These are phyloP conservation scores for Penicillium antarcticum DNA, from an alignment of 495 filamentous ascomycete genomes.

Conservation along the genomic window DNA sequence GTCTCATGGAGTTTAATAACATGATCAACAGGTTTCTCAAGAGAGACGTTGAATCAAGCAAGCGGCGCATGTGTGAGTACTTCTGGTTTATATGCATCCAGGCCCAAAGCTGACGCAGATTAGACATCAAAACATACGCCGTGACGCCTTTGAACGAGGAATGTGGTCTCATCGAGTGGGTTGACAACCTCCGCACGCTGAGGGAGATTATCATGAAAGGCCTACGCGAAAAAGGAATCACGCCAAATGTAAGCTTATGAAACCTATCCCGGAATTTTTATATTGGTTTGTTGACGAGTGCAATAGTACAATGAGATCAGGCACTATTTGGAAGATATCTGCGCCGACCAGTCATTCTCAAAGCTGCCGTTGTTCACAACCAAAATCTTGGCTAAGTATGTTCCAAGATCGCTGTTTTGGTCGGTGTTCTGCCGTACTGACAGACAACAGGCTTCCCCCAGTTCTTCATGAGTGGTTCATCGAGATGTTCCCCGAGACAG, in stretches of 20 bases:
- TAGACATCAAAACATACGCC: constrained; percentile 92
- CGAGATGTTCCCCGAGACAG: constrained; percentile 88
- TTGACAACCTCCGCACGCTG: constrained; percentile 91
- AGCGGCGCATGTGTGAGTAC: constrained; percentile 64
- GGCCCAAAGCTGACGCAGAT: constrained; percentile 16
- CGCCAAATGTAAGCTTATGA: constrained; percentile 43
- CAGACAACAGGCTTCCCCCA: constrained; percentile 59
- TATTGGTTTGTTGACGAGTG: not conserved
- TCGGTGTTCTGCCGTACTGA: constrained; percentile 8
- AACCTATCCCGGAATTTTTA: not conserved
- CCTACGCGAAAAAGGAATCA: constrained; percentile 68
- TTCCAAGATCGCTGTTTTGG: not conserved
- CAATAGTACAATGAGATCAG: constrained; percentile 57
- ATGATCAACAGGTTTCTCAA: constrained; percentile 96
- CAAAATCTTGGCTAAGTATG: constrained; percentile 51
- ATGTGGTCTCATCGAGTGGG: constrained; percentile 97
- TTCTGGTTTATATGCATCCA: not conserved
- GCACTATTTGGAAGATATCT: constrained; percentile 55
- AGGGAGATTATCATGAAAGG: constrained; percentile 83
- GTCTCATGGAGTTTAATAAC: constrained; percentile 97
- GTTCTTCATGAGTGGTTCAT: constrained; percentile 94
- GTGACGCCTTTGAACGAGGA: constrained; percentile 97
- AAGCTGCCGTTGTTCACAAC: constrained; percentile 68
- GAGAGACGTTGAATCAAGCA: constrained; percentile 83
- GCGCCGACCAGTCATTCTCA: constrained; percentile 35